Evolutionary conservation across 495 filamentous ascomycete genomes (phyloP), one percentile per base, ranked within the genome.

Genomic region (Glonium stellatum): DNA sequence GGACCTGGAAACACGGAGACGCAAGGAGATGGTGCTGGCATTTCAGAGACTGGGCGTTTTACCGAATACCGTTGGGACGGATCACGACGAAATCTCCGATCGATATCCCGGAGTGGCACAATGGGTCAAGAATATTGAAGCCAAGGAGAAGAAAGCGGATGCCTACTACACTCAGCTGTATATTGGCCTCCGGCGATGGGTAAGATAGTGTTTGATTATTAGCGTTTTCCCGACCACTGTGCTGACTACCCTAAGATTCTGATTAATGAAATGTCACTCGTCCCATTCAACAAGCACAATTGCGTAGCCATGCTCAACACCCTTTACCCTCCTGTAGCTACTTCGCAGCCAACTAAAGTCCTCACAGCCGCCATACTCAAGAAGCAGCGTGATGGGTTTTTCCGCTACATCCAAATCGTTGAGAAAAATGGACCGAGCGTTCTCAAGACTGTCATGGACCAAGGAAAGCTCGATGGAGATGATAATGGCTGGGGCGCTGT

Each of bases 271-370:
- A 79, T 90, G 68, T 79, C 83, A 27, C 72, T 86, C 19, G 73
- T 78, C 53, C 83, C 84, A 0, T 83, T 84, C 72, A 82, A 82
- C 71, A 85, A 85, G 66, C 78, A 78, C 67, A 88, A 87, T 65
- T 85, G 85, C 70, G 78, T 87, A 55, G 87, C 84, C 54, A 84
- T 89, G 80, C 80, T 90, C 41, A 90, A 90, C 73, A 88, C 86
- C 23, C 76, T 90, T n/a, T 85, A 87, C 62, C 86, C 86, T 23
- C 65, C 65, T 5, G 69, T 67, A 35, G 57, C 57, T 44, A 60
- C 65, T 11, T 23, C 12, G 1, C 58, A 51, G 31, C 70, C 72
- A 25, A 80, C 83, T 0, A 82, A 81, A n/a, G 76, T 81, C 50
- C 73, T 87, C 58, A 83, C 80, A 5, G 70, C 75, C 4, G 66